Percentiles rank a stretch among this genome's conserved stretches.
These are phyloP conservation scores for Daldinia sp. DNA, from an alignment of 2,329 filamentous ascomycete species.

Conservation along the genomic window DNA sequence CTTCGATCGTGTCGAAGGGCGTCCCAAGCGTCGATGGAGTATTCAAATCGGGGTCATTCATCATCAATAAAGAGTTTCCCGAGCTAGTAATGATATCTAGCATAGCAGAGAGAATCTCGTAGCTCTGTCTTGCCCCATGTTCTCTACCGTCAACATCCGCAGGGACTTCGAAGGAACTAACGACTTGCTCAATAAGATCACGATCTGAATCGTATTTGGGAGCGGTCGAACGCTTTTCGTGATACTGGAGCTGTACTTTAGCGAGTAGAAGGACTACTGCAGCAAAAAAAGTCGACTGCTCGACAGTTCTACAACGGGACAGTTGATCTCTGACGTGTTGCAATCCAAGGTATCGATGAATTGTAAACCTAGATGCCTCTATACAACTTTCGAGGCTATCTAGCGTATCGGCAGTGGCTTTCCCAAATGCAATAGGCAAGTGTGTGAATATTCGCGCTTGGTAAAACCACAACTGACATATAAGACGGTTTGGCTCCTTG, in stretches of 20 bases:
- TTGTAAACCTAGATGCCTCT: slow-evolving; percentile 13
- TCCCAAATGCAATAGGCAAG: slow-evolving; percentile 10
- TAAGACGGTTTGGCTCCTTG: slow-evolving; percentile 12
- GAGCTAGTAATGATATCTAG: neutral
- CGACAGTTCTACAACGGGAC: slow-evolving; percentile 13
- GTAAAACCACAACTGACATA: slow-evolving; percentile 16
- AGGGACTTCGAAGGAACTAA: neutral
- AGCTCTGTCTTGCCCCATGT: neutral
- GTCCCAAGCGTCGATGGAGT: neutral
- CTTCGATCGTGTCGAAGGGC: neutral
- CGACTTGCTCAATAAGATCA: neutral
- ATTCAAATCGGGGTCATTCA: neutral
- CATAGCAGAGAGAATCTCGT: neutral
- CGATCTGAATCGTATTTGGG: neutral
- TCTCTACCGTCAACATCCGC: neutral
- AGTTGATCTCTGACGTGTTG: slow-evolving; percentile 9
- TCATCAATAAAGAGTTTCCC: neutral
- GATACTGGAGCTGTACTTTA: neutral
- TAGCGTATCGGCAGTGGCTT: neutral
- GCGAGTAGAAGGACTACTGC: neutral
- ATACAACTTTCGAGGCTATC: slow-evolving; percentile 14
- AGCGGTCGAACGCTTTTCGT: no score
- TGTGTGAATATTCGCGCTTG: slow-evolving; percentile 10
- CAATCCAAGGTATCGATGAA: slow-evolving; percentile 12
- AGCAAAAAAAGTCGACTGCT: neutral